Conservation (phyloP, 192 early-diverging fungal genomes). For the Backusella parvicylindrica region DNA sequence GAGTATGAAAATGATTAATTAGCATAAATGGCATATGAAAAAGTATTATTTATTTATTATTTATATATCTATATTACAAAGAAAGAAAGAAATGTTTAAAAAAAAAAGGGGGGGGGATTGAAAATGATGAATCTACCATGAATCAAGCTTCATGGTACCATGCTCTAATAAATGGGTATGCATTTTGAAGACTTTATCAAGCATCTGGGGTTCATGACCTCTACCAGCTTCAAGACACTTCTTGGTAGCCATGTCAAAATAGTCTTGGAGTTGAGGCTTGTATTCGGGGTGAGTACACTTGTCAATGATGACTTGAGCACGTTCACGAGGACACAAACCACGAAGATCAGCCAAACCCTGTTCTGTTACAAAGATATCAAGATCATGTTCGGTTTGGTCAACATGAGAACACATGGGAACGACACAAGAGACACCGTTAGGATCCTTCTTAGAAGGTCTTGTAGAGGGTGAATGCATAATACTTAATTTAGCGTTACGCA, state of each 20-base stretch:
- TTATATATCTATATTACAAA: background rate
- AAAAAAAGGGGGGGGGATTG: too few relatives aligned
- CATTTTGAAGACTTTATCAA: conserved; percentile 43
- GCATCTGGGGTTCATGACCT: conserved; percentile 40
- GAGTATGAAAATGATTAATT: too few relatives aligned
- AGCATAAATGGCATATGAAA: too few relatives aligned
- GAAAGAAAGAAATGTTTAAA: background rate
- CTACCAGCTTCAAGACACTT: conserved; percentile 29
- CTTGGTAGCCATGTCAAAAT: conserved; percentile 33
- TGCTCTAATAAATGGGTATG: conserved; percentile 35
- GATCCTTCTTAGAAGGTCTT: conserved; percentile 33
- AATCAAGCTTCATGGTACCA: conserved; percentile 39
- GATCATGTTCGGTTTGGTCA: conserved; percentile 41
- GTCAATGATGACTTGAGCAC: conserved; percentile 37
- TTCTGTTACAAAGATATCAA: conserved; percentile 39
- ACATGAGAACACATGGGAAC: conserved; percentile 38
- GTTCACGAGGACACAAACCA: conserved; percentile 35
- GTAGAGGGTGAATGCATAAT: conserved; percentile 43
- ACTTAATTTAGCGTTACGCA: conserved; percentile 39
- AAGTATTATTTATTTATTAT: background rate
- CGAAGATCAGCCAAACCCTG: conserved; percentile 40
- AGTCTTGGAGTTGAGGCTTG: conserved; percentile 32
- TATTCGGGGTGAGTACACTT: conserved; percentile 41
- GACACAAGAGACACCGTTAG: conserved; percentile 35
- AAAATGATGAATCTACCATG: conserved; percentile 25